Evolutionary conservation across 805 yeast genomes (phyloP).

Genomic region (Priceomyces medius): DNA sequence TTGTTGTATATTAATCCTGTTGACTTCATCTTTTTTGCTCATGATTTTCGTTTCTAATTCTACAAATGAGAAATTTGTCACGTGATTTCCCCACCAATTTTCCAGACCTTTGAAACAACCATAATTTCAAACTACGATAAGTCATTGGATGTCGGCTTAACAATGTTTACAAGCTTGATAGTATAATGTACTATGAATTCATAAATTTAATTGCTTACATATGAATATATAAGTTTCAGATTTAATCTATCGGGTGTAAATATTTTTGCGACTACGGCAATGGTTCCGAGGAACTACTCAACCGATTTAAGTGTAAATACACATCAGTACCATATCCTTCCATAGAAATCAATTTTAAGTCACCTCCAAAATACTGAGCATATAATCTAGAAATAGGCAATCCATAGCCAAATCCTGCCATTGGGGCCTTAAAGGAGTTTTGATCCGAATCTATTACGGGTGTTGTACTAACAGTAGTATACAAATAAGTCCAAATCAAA

Average conservation of each 20-base stretch:
- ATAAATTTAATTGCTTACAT: no score
- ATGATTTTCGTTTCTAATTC: background rate
- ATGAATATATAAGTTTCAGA: background rate
- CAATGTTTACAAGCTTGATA: no score
- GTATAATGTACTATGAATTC: no score
- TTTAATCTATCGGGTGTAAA: background rate
- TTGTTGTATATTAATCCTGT: background rate
- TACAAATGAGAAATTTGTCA: background rate
- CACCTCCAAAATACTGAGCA: constrained; percentile 90
- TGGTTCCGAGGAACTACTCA: constrained; percentile 73
- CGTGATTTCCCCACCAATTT: background rate
- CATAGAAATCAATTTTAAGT: constrained; percentile 81
- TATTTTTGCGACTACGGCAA: constrained; percentile 34
- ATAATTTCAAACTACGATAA: no score
- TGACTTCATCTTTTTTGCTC: background rate
- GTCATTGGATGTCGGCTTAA: no score
- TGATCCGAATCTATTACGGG: constrained; percentile 60
- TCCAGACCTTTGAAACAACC: background rate
- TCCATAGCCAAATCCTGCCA: constrained; percentile 95
- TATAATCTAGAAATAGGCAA: constrained; percentile 82
- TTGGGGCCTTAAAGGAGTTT: constrained; percentile 77
- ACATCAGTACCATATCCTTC: constrained; percentile 96
- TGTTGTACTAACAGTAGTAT: constrained; percentile 78
- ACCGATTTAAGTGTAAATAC: constrained; percentile 77
- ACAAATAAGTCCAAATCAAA: constrained; percentile 85